Evolutionary conservation across 495 filamentous ascomycete species (phyloP), one percentile per base, ranked within the genome.

Genomic region (Hypoxylon fuscum): DNA sequence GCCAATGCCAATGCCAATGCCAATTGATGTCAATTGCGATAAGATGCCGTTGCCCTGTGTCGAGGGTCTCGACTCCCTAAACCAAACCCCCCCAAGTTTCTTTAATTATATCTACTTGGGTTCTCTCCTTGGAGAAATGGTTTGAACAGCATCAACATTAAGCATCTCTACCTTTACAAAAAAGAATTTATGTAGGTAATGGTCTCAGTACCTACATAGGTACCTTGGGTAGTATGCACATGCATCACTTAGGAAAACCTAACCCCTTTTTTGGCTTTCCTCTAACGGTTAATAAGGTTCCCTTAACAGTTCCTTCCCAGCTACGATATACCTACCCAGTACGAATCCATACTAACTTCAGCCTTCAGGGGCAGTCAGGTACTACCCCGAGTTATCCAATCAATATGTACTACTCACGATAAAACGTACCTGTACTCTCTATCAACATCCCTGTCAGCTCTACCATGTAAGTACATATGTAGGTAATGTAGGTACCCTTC

Each of bases 211-310:
- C 27, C 27, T 29, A 29, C 27, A 4, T 29, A 29, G 27, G 27
- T 29, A 29, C 27, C 27, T 29, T 29, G 9, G 27, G 27, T 29
- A 29, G 27, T 9, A 29, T 56, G 7, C n/a, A 51, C 38, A 34
- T 51, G 12, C 37, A 46, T 40, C 21, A 40, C 25, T 46, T 21
- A 59, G 31, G 47, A 46, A 52, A 41, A 17, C 7, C 12, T 18
- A 10, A 34, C 44, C 44, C 45, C 59, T 48, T 51, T 63, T 63
- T 56, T 63, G 11, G 34, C 32, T 53, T 52, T 52, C 53, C 48
- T 15, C 21, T 52, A 52, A 53, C 25, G 47, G 60, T 44, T 35
- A 56, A 44, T 52, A 22, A 55, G 22, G 15, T 44, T 43, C 37
- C 27, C 27, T 55, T 51, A 63, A 49, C 52, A 57, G 35, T 40